These are phyloP conservation scores for Speleostelium caveatum DNA, from an alignment of 78 protist species.

Conservation along the genomic window DNA sequence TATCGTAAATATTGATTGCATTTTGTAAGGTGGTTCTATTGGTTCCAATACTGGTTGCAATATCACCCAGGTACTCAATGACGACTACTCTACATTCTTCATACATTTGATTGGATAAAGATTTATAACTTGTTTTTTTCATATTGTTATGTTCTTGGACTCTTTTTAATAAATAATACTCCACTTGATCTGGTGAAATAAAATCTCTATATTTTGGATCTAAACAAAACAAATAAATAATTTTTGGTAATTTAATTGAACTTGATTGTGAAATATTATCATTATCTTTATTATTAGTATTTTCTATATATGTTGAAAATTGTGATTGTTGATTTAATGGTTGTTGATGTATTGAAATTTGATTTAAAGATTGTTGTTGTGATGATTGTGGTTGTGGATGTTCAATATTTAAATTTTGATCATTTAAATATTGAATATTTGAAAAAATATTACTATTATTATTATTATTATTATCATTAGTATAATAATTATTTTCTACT, in stretches of 20 bases:
- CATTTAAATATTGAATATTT: too few species aligned
- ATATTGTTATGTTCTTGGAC: not conserved
- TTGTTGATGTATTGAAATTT: not conserved
- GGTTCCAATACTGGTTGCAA: not conserved
- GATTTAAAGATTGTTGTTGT: not conserved
- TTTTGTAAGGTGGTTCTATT: not conserved
- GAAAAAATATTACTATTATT: not conserved
- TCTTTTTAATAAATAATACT: not conserved
- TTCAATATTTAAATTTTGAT: not conserved
- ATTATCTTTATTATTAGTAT: too few species aligned
- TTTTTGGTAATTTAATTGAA: not conserved
- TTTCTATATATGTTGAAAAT: too few species aligned
- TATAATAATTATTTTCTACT: not conserved
- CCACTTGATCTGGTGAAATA: not conserved
- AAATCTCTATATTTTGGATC: not conserved
- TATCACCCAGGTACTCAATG: not conserved
- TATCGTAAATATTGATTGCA: conserved; percentile 1
- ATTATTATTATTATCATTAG: not conserved
- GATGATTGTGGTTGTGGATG: not conserved
- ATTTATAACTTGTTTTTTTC: not conserved
- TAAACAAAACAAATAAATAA: not conserved
- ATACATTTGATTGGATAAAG: not conserved
- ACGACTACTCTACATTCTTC: not conserved
- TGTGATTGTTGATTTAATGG: not conserved
- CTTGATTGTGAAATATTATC: not conserved